Percentiles rank a stretch among this genome's conserved stretches.
Conservation (phyloP, 2,329 filamentous ascomycete genomes). For the Fusarium sterilihyphosum region DNA sequence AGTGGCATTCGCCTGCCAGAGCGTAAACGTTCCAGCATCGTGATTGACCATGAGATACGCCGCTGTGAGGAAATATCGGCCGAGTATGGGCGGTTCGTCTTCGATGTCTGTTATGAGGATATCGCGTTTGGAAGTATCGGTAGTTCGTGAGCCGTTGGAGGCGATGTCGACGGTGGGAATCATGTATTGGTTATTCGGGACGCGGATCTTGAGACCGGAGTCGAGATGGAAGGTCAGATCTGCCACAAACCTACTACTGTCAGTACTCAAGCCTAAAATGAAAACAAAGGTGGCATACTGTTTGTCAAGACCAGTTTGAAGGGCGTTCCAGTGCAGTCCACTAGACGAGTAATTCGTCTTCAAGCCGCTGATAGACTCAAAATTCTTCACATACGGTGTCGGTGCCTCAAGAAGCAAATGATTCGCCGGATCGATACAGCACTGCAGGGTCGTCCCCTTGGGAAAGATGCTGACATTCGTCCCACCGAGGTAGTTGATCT, state of each 20-base stretch:
- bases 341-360: background rate
- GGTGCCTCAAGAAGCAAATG: constrained; percentile 46
- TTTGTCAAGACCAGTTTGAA: constrained; percentile 18
- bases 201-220: constrained; percentile 42
- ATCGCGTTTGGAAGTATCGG: constrained; percentile 27
- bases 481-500: constrained; percentile 44
- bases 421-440: constrained; percentile 46
- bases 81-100: constrained; percentile 39
- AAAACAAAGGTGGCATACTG: background rate
- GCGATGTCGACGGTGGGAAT: constrained; percentile 43
- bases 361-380: constrained; percentile 27
- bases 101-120: constrained; percentile 39
- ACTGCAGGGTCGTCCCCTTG: constrained; percentile 31
- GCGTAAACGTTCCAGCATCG: constrained; percentile 46
- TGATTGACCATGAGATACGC: constrained; percentile 51
- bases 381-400: constrained; percentile 19
- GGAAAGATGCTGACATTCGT: constrained; percentile 42
- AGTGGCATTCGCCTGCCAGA: constrained; percentile 48
- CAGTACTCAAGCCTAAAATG: no score
- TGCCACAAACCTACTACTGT: constrained; percentile 34
- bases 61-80: constrained; percentile 48
- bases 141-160: constrained; percentile 38
- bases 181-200: constrained; percentile 46
- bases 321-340: constrained; percentile 32
- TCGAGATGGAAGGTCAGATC: constrained; percentile 45